A percentile compares a stretch with the other conserved stretches of the same genome.
These are phyloP conservation scores for Selaginella moellendorffii DNA, from an alignment of 75 land plant species.

Conservation along the genomic window DNA sequence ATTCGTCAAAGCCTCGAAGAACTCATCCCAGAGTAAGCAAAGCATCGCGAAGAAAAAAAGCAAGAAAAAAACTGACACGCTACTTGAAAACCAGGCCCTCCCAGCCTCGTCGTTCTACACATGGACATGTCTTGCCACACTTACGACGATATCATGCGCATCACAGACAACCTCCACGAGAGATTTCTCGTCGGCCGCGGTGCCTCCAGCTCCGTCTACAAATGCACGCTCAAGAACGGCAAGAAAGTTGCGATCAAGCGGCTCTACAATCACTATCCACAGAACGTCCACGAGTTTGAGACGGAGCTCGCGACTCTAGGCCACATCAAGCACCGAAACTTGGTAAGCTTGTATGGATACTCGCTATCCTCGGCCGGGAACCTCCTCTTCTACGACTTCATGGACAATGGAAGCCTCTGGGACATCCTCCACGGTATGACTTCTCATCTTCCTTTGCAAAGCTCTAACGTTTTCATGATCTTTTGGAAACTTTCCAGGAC, in stretches of 20 bases:
- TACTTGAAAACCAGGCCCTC: neutral
- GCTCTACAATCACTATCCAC: conserved; percentile 3
- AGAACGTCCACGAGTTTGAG: conserved; percentile 6
- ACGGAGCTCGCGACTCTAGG: neutral
- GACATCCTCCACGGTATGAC: conserved; percentile 3
- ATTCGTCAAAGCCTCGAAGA: neutral
- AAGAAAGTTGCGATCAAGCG: neutral
- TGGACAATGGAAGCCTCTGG: conserved; percentile 4
- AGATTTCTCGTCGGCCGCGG: neutral
- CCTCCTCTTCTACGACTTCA: conserved; percentile 2
- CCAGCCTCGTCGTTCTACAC: neutral
- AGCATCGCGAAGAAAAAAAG: neutral
- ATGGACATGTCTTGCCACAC: conserved; percentile 10
- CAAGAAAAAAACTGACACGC: neutral
- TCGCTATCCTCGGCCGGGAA: neutral
- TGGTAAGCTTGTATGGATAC: conserved; percentile 1
- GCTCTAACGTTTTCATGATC: no score
- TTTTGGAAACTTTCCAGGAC: neutral
- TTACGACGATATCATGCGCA: neutral
- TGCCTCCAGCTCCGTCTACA: neutral
- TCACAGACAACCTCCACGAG: conserved; percentile 5
- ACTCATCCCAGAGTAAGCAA: neutral
- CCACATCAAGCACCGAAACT: conserved; percentile 3
- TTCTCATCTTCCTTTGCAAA: no score
- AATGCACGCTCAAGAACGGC: conserved; percentile 7